Conservation (phyloP, 257 asterid genomes). For the Capsicum baccatum region DNA sequence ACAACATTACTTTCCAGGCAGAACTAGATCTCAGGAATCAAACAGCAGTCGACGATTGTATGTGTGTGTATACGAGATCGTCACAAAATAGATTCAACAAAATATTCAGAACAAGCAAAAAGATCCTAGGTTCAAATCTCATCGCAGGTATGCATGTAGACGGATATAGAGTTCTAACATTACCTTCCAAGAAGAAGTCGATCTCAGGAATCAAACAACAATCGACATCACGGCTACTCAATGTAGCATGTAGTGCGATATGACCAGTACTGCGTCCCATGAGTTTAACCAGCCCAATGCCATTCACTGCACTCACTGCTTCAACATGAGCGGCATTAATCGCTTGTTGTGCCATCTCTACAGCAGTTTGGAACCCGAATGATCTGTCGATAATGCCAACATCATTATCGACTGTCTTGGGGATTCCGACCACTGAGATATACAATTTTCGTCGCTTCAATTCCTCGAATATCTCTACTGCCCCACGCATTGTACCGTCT, state of each 20-base stretch:
- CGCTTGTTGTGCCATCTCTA: slow-evolving; percentile 92
- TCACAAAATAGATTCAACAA: no score
- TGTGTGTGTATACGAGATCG: no score
- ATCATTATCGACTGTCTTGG: slow-evolving; percentile 86
- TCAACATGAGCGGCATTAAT: slow-evolving; percentile 77
- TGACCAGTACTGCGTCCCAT: slow-evolving; percentile 95
- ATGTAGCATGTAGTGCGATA: slow-evolving; percentile 74
- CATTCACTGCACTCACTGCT: slow-evolving; percentile 80
- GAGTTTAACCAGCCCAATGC: slow-evolving; percentile 80
- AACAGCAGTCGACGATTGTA: no score
- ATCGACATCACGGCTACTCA: slow-evolving; percentile 81
- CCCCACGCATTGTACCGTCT: slow-evolving; percentile 87
- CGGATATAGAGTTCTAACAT: not conserved
- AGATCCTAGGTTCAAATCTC: not conserved
- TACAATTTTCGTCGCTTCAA: slow-evolving; percentile 51
- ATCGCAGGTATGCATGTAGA: not conserved
- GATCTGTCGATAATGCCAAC: slow-evolving; percentile 77
- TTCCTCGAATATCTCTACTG: slow-evolving; percentile 63
- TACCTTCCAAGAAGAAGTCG: slow-evolving; percentile 67
- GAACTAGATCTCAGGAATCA: no score
- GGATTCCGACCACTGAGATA: slow-evolving; percentile 69
- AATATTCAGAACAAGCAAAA: not conserved
- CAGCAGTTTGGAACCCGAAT: slow-evolving; percentile 85
- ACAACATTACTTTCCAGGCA: no score
- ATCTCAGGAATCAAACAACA: slow-evolving; percentile 82